Evolutionary conservation across 2,329 filamentous ascomycete genomes (phyloP).

Genomic region (Coleophoma eucalyptorum): DNA sequence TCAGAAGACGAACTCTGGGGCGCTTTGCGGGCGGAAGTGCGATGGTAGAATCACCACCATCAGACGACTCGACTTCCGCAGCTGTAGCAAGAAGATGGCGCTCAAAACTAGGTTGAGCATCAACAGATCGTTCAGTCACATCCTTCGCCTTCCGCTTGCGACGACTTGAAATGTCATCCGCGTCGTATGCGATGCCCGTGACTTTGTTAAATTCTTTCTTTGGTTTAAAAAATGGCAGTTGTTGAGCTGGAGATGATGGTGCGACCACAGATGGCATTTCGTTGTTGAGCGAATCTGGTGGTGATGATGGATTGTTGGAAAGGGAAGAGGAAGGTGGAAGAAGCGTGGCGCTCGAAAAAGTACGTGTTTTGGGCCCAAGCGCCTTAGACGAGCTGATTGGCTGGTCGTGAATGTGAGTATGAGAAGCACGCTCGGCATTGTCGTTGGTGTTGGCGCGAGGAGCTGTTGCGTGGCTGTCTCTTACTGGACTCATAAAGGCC

Average conservation of each 20-base stretch:
- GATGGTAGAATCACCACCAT: constrained; percentile 17
- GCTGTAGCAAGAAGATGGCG: constrained; percentile 13
- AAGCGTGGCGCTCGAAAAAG: constrained; percentile 17
- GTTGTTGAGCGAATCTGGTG: not conserved
- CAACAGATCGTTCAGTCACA: constrained; percentile 7
- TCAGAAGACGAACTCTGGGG: constrained; percentile 20
- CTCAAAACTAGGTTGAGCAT: constrained; percentile 18
- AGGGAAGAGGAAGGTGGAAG: constrained; percentile 11
- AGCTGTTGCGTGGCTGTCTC: constrained; percentile 1
- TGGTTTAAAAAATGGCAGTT: constrained; percentile 10
- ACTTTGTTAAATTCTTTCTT: constrained; percentile 12
- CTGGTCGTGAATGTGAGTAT: constrained; percentile 8
- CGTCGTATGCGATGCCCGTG: constrained; percentile 10
- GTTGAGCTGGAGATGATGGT: constrained; percentile 6
- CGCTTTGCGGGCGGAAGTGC: constrained; percentile 8
- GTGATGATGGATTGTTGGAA: constrained; percentile 2
- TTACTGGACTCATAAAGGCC: constrained; percentile 4
- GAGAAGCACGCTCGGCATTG: constrained; percentile 17
- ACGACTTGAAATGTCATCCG: constrained; percentile 12
- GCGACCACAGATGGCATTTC: constrained; percentile 6
- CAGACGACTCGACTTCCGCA: constrained; percentile 14
- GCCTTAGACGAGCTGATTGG: constrained; percentile 19
- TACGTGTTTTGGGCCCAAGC: constrained; percentile 21
- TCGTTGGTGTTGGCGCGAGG: not conserved
- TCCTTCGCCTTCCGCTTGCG: constrained; percentile 22